Percentiles rank a stretch among this genome's conserved stretches.
Conservation (phyloP, 2,329 filamentous ascomycete genomes). For the Talaromyces funiculosus region DNA sequence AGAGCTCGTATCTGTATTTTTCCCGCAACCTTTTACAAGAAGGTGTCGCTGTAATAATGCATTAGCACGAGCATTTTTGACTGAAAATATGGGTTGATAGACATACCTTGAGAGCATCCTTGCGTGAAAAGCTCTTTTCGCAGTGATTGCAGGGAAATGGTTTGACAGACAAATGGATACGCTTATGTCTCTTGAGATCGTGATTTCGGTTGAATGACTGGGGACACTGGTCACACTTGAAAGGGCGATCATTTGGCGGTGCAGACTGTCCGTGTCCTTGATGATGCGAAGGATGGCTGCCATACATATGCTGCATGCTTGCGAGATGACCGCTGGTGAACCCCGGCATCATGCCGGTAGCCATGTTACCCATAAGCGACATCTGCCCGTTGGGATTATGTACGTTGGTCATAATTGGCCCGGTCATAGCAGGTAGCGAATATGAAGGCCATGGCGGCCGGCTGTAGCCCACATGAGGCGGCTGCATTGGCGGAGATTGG, state of each 20-base stretch:
- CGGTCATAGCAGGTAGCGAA: constrained; percentile 57
- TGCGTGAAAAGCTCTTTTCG: constrained; percentile 94
- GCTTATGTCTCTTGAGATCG: constrained; percentile 90
- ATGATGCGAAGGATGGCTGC: constrained; percentile 44
- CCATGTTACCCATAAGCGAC: constrained; percentile 60
- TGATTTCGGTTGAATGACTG: constrained; percentile 96
- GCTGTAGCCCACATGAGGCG: constrained; percentile 29
- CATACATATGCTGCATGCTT: constrained; percentile 57
- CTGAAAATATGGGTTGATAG: neutral
- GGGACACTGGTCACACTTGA: constrained; percentile 87
- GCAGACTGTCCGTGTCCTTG: constrained; percentile 50
- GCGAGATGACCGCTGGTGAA: constrained; percentile 58
- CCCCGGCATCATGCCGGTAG: constrained; percentile 50
- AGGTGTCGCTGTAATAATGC: constrained; percentile 54
- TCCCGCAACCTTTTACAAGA: constrained; percentile 63
- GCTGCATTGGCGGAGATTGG: constrained; percentile 38
- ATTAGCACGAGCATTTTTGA: constrained; percentile 23
- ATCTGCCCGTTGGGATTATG: constrained; percentile 67
- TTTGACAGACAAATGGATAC: constrained; percentile 92
- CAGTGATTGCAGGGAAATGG: constrained; percentile 88
- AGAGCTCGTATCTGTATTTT: constrained; percentile 26
- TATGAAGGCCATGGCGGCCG: constrained; percentile 48
- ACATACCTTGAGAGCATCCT: constrained; percentile 90
- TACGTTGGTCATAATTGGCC: constrained; percentile 71
- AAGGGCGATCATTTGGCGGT: constrained; percentile 71